A percentile compares a stretch with the other conserved stretches of the same genome.
phyloP scores from a whole-genome alignment of 371 early-diverging fungal species.

The Mucor lusitanicus region DNA sequence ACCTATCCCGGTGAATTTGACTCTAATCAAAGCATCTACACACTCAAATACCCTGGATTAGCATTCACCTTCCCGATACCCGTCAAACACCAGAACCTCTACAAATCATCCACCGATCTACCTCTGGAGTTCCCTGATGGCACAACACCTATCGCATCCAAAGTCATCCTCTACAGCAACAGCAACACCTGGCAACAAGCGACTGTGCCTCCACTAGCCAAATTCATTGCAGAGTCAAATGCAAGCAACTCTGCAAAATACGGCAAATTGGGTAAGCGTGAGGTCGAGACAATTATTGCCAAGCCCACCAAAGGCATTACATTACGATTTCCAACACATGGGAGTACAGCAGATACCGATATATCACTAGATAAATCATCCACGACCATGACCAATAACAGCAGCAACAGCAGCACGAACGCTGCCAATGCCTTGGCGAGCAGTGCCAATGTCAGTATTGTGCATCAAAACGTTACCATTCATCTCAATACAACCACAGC shows the following conservation, averaged over 20 bases:
- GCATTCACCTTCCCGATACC: constrained; percentile 79
- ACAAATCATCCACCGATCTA: constrained; percentile 54
- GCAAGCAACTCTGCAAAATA: constrained; percentile 38
- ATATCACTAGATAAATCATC: constrained; percentile 18
- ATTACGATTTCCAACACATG: constrained; percentile 37
- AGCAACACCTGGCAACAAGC: constrained; percentile 55
- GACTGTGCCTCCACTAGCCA: constrained; percentile 44
- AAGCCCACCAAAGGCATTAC: constrained; percentile 46
- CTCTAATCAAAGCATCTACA: constrained; percentile 52
- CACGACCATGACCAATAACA: background rate
- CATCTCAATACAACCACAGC: constrained; percentile 50
- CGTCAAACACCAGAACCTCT: constrained; percentile 51
- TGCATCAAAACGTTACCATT: constrained; percentile 35
- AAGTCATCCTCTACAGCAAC: constrained; percentile 58
- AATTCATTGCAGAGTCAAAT: constrained; percentile 45
- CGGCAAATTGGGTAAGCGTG: constrained; percentile 40
- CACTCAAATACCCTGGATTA: constrained; percentile 72
- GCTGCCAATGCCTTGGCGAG: background rate
- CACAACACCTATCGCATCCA: constrained; percentile 71
- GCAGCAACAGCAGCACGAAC: background rate
- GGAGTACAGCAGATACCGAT: constrained; percentile 16
- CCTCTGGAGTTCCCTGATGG: constrained; percentile 78
- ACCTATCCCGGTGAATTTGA: constrained; percentile 73
- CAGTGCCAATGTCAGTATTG: constrained; percentile 20
- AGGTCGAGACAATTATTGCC: constrained; percentile 54